Conservation (phyloP, 371 early-diverging fungal species). For the Synchytrium microbalum region DNA sequence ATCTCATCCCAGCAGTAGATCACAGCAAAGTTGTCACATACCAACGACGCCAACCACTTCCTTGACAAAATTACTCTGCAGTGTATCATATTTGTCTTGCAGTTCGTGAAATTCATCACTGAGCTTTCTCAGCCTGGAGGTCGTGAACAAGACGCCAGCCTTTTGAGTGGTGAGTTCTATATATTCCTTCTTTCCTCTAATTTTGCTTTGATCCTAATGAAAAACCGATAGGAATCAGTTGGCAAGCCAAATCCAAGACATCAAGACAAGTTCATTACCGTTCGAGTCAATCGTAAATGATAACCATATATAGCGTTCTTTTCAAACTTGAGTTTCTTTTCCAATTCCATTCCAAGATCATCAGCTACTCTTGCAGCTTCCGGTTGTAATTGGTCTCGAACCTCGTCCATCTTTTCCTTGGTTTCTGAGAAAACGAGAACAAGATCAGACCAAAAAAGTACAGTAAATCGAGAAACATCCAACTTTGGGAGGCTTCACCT, state of each 20-base stretch:
- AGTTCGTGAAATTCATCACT: constrained; percentile 46
- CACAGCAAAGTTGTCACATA: constrained; percentile 16
- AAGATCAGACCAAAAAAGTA: too few species aligned
- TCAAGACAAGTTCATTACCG: constrained; percentile 34
- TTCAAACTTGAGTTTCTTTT: constrained; percentile 88
- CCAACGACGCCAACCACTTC: constrained; percentile 76
- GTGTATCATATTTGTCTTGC: constrained; percentile 49
- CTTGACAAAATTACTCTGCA: constrained; percentile 68
- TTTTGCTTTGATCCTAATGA: constrained; percentile 47
- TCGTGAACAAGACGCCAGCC: constrained; percentile 83
- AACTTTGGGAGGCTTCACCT: too few species aligned
- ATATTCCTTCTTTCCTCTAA: constrained; percentile 57
- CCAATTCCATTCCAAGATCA: constrained; percentile 63
- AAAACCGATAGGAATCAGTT: constrained; percentile 2
- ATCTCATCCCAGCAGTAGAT: neutral
- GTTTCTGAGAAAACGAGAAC: constrained; percentile 40
- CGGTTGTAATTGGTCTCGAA: constrained; percentile 46
- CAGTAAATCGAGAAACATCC: too few species aligned
- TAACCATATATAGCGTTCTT: constrained; percentile 71
- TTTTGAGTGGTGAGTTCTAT: constrained; percentile 87
- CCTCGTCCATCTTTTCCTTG: constrained; percentile 49
- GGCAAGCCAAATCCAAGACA: neutral
- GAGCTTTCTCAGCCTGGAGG: constrained; percentile 52
- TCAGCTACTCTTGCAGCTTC: constrained; percentile 58
- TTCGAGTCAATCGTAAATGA: constrained; percentile 76